Conservation (phyloP, 75 land plant species). For the Picea glauca region DNA sequence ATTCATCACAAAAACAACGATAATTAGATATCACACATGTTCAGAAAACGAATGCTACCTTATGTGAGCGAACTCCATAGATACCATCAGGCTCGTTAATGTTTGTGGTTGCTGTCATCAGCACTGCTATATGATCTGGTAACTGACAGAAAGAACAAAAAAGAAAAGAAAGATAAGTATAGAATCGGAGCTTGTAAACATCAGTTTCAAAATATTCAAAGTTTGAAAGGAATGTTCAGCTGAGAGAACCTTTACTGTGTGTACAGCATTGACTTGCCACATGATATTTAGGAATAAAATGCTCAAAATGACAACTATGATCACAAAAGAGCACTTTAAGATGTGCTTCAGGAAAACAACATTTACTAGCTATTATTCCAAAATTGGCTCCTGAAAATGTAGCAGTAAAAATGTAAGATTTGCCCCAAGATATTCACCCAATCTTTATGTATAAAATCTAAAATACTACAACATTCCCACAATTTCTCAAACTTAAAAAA, state of each 20-base stretch:
- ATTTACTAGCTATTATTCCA: too few relatives aligned
- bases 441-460: too few relatives aligned
- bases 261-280: background rate
- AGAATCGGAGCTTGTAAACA: background rate
- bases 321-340: background rate
- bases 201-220: background rate
- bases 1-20: too few relatives aligned
- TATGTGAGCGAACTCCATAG: slow-evolving; percentile 85
- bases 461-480: too few relatives aligned
- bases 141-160: slow-evolving; percentile 36
- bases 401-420: too few relatives aligned
- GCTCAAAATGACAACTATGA: background rate
- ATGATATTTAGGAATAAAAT: background rate
- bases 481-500: too few relatives aligned
- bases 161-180: background rate
- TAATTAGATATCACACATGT: too few relatives aligned
- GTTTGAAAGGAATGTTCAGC: background rate
- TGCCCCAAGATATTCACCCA: too few relatives aligned
- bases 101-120: slow-evolving; percentile 63
- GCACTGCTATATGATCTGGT: slow-evolving; percentile 72
- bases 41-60: slow-evolving; percentile 36
- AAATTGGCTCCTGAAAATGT: too few relatives aligned
- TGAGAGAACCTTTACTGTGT: background rate
- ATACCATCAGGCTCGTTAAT: slow-evolving; percentile 98
- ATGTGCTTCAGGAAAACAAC: background rate